These are phyloP conservation scores for Somion occarium DNA, from an alignment of 1,284 basidiomycete species.

Conservation along the genomic window DNA sequence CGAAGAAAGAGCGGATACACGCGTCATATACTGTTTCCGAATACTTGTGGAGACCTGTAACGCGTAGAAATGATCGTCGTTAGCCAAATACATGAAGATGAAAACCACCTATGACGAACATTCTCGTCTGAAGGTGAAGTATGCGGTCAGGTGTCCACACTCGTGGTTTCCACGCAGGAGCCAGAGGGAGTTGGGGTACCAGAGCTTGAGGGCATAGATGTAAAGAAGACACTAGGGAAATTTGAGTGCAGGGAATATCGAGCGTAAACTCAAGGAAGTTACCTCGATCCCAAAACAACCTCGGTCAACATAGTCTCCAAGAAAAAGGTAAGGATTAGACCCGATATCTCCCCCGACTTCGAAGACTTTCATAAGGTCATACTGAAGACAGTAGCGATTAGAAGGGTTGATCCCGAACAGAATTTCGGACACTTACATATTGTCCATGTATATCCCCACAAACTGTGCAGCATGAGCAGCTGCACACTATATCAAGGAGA, in stretches of 20 bases:
- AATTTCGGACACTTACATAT: constrained; percentile 66
- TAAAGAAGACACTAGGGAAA: constrained; percentile 20
- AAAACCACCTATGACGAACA: constrained; percentile 15
- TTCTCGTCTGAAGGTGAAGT: constrained; percentile 31
- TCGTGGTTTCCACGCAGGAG: constrained; percentile 30
- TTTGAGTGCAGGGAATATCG: not conserved
- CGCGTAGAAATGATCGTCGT: not conserved
- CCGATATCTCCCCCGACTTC: constrained; percentile 90
- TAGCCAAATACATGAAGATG: not conserved
- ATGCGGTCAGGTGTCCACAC: constrained; percentile 28
- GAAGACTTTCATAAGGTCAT: constrained; percentile 97
- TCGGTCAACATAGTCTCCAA: constrained; percentile 98
- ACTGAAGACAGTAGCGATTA: constrained; percentile 43
- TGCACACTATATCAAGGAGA: not conserved
- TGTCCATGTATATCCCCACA: constrained; percentile 98
- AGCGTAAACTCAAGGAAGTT: constrained; percentile 13
- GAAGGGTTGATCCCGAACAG: constrained; percentile 7
- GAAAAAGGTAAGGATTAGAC: constrained; percentile 91
- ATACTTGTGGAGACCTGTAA: constrained; percentile 87
- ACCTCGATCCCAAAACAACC: constrained; percentile 96
- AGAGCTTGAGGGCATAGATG: constrained; percentile 28
- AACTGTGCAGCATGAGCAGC: constrained; percentile 63
- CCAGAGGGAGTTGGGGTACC: constrained; percentile 22
- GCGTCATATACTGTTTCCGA: constrained; percentile 84
- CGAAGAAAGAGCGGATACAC: constrained; percentile 88